Evolutionary conservation across 2,329 filamentous ascomycete species (phyloP), one percentile per base, ranked within the genome.

Genomic region (Aureobasidium sp.): DNA sequence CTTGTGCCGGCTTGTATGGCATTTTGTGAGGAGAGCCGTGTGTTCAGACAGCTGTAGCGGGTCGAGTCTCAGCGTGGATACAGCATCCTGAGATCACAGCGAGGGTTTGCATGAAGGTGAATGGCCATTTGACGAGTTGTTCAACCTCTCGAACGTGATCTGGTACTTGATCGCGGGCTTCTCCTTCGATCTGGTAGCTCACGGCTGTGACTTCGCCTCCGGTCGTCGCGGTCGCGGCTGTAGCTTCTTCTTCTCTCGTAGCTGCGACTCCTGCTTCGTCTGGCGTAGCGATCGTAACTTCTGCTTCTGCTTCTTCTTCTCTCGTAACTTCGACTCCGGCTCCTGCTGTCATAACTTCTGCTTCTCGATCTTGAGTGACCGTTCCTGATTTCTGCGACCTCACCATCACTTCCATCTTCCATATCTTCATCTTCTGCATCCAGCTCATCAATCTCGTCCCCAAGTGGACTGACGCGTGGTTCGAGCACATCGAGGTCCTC

Each of bases 401-500:
- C 70, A 12, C 66, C 63, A 17, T 65, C 69, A 43, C 60, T 63
- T 6, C 71, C 70, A 27, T 72, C 73, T 10, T 15, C 63, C 65
- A 52, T 63, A 17, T 60, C 66, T 57, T 64, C 65, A 9, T 67
- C 83, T 44, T 85, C 84, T 59, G 85, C 84, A 52, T 90, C 74
- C 67, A 91, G 71, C 66, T 86, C 86, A 67, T 93, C 89, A 61
- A 93, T 80, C 68, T 81, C 78, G 67, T 92, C 90, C 1, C 88
- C 90, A 64, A 97, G 74, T 39, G 91, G 86, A 74, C 92, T 97
- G 39, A 90, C 83, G 66, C 93, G 83, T 55, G 92, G 89, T 71
- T 97, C 93, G 70, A 99, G 71, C 69, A 92, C 76, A 67, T 96
- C 94, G 73, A 96, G 72, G 73, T 99, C 94, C 77, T 99, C 94